Evolutionary conservation across 495 filamentous ascomycete genomes (phyloP), one percentile per base, ranked within the genome.

Genomic region (Neurospora africana): DNA sequence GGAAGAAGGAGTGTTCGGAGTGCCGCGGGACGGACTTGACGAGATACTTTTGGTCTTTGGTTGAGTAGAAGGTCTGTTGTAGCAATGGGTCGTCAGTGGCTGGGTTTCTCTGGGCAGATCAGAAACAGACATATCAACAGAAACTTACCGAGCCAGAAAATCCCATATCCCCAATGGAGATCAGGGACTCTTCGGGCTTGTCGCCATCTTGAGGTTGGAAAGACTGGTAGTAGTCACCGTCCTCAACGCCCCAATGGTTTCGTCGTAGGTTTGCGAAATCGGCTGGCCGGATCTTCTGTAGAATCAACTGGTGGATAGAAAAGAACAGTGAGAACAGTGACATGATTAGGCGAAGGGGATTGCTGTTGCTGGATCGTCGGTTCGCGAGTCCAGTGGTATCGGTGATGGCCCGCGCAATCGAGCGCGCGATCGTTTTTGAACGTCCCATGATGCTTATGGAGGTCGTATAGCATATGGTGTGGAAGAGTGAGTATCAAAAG

Each of bases 1-100:
- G 82, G 83, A 92, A 92, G 80, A 91, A 92, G 58, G 83, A 82
- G 75, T 92, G 84, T 72, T 92, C 90, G 72, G 89, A 91, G 41
- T 84, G 82, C 3, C 90, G 85, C 0, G 90, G 90, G 7, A 92
- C 78, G 11, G 87, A 89, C 75, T 92, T 92, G 75, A 92, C 83
- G 4, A 92, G 84, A 74, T 85, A 91, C 72, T 85, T 86, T 21
- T 82, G 81, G 74, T 92, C 86, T 27, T 83, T 74, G 0, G 89
- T 92, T 27, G 82, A 82, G 79, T 90, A 90, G 80, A 92, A 92
- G n/a, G 90, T 91, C 85, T 81, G 65, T n/a, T 38, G 4, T 7
- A 36, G 1, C 1, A 11, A 17, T 8, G 23, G 38, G 40, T 15
- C 17, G 53, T 21, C 0, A 69, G 5, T 11, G 1, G 11, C 36